A percentile compares a stretch with the other conserved stretches of the same genome.
Evolutionary conservation across 305 asterid species (phyloP).

Genomic region (Fraxinus ornus): DNA sequence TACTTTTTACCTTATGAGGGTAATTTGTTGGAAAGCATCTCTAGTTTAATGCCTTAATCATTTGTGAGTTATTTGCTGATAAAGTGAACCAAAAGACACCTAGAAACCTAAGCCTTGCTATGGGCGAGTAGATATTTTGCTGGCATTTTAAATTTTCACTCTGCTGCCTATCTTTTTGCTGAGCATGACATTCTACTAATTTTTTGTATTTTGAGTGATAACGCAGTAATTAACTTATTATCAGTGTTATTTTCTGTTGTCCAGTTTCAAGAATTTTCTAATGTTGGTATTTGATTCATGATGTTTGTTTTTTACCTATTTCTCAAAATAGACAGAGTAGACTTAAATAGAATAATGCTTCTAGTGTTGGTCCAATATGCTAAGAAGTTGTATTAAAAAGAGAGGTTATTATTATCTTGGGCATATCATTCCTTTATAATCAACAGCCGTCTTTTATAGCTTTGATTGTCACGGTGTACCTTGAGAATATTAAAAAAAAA

Average conservation of each 20-base stretch:
- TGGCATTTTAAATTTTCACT: not conserved
- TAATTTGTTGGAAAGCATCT: not conserved
- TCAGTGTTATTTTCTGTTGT: not conserved
- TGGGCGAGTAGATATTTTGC: not conserved
- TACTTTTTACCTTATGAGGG: not conserved
- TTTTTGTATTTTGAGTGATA: no score
- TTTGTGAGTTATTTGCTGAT: not conserved
- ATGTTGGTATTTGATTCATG: not conserved
- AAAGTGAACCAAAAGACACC: not conserved
- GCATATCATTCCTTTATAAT: not conserved
- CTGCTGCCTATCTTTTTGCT: not conserved
- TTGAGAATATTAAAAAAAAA: no score
- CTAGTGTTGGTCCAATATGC: not conserved
- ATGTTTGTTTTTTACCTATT: not conserved
- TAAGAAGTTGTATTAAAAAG: not conserved
- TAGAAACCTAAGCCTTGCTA: not conserved
- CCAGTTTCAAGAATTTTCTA: not conserved
- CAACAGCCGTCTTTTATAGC: no score
- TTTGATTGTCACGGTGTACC: no score
- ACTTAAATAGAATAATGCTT: not conserved
- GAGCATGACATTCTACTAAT: not conserved
- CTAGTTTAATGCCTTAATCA: not conserved
- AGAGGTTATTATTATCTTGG: not conserved
- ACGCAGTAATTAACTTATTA: no score
- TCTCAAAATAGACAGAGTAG: not conserved